phyloP scores from a whole-genome alignment of 2,329 filamentous ascomycete genomes.

The Claviceps paspali region DNA sequence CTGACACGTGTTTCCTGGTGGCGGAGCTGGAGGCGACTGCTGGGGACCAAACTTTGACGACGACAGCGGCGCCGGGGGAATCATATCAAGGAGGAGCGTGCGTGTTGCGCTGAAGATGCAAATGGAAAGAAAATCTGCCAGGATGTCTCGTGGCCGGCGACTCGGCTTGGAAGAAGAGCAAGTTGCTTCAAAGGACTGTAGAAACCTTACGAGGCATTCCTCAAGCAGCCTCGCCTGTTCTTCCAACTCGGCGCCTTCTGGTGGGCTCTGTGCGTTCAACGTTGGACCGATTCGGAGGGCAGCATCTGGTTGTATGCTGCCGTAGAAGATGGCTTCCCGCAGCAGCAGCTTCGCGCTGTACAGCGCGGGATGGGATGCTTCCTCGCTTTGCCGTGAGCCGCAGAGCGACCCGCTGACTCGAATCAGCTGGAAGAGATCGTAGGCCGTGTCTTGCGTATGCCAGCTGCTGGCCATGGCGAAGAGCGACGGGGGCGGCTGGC shows the following conservation, averaged over 20 bases:
- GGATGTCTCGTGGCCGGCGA: slow-evolving; percentile 28
- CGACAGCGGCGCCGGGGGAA: slow-evolving; percentile 1
- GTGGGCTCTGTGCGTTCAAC: slow-evolving; percentile 10
- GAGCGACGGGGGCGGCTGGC: slow-evolving; percentile 32
- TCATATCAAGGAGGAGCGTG: slow-evolving; percentile 34
- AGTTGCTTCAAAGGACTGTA: slow-evolving; percentile 33
- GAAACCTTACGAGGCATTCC: slow-evolving; percentile 34
- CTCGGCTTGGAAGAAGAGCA: slow-evolving; percentile 22
- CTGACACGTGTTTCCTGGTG: slow-evolving; percentile 1
- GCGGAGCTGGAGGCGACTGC: neutral
- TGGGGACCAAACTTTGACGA: neutral
- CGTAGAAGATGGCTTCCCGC: slow-evolving; percentile 38
- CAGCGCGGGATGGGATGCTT: slow-evolving; percentile 31
- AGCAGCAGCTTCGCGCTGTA: slow-evolving; percentile 40
- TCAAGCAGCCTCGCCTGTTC: slow-evolving; percentile 33
- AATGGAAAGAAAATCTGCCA: slow-evolving; percentile 37
- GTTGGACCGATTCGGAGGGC: slow-evolving; percentile 20
- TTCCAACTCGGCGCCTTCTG: slow-evolving; percentile 30
- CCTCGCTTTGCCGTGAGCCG: slow-evolving; percentile 31
- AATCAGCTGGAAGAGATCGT: slow-evolving; percentile 37
- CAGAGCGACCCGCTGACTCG: slow-evolving; percentile 35
- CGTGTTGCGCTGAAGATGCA: slow-evolving; percentile 43
- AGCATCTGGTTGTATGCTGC: slow-evolving; percentile 33
- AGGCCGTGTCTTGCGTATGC: slow-evolving; percentile 32
- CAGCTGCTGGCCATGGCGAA: slow-evolving; percentile 35